Evolutionary conservation across 1,284 basidiomycete genomes (phyloP), one percentile per base, ranked within the genome.

Genomic region (Kalmanozyma brasiliensis): DNA sequence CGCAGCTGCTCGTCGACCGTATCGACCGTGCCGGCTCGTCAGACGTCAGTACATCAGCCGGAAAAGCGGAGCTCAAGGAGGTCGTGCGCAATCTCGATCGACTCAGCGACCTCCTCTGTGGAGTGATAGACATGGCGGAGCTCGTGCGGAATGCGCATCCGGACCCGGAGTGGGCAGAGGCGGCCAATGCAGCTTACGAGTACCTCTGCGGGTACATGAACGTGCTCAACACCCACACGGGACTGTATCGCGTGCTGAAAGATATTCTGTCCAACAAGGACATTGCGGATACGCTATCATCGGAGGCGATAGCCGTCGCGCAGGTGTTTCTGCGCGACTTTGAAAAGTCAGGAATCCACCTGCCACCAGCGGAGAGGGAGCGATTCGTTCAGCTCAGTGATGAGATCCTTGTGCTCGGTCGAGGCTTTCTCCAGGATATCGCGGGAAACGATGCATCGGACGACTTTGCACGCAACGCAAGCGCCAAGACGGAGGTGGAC

Each of bases 131-230:
- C 84, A 88, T 97, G 74, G 92, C 93, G 56, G 95, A 98, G 83
- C 87, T 97, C 42, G 87, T 98, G 16, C 87, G 94, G 62, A 95
- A 96, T 79, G 90, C 93, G 0, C 94, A 98, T 84, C 94, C 95
- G 0, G 91, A 95, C 74, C 84, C 85, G 17, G 79, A 84, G 44
- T 98, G 95, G 94, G 87, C 92, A 10, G 86, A 87, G 22, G 90
- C 89, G 51, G 92, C 93, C 30, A 92, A 97, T 78, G 85, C 87
- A 58, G 91, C 92, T 37, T 97, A 98, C 83, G 93, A 94, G 83
- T 88, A 88, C 59, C 85, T 98, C 56, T 97, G 93, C 85, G 91
- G 93, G 83, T 95, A 91, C 83, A 98, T 98, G 94, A 98, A 98
- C 84, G 89, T 92, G 35, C 86, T 98, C 60, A 98, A 98, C 83